A percentile compares a stretch with the other conserved stretches of the same genome.
Conservation (phyloP, 257 asterid genomes). For the Lavandula angustifolia region DNA sequence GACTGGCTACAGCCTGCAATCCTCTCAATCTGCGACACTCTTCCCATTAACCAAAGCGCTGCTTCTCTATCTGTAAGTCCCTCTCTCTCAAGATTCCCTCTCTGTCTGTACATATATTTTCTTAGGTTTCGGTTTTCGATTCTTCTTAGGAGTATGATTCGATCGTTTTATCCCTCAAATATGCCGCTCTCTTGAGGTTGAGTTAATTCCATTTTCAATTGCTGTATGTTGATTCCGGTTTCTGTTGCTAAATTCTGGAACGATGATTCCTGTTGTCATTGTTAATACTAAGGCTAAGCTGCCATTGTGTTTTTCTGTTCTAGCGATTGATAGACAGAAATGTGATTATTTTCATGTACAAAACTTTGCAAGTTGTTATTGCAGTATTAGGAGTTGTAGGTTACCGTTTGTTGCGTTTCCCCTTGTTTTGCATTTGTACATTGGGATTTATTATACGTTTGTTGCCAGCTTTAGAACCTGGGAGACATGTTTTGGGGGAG, state of each 20-base stretch:
- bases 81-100: slow-evolving; percentile 20
- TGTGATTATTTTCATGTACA: neutral
- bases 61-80: slow-evolving; percentile 34
- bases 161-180: neutral
- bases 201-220: slow-evolving; percentile 1
- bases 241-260: neutral
- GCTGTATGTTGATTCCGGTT: neutral
- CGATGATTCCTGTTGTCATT: neutral
- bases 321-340: neutral
- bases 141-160: slow-evolving; percentile 11
- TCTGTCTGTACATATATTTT: neutral
- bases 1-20: slow-evolving; percentile 41
- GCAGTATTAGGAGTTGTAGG: neutral
- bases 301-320: neutral
- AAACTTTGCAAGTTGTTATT: neutral
- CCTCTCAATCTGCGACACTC: slow-evolving; percentile 40
- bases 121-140: neutral
- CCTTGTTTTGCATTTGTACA: neutral
- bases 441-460: neutral
- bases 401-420: neutral
- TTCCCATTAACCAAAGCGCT: slow-evolving; percentile 43
- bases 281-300: neutral
- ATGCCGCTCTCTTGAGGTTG: slow-evolving; percentile 27
- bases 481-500: neutral
- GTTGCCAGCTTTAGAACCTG: neutral